Evolutionary conservation across 2,329 filamentous ascomycete genomes (phyloP), one percentile per base, ranked within the genome.

Genomic region (Acrodontium crateriforme): DNA sequence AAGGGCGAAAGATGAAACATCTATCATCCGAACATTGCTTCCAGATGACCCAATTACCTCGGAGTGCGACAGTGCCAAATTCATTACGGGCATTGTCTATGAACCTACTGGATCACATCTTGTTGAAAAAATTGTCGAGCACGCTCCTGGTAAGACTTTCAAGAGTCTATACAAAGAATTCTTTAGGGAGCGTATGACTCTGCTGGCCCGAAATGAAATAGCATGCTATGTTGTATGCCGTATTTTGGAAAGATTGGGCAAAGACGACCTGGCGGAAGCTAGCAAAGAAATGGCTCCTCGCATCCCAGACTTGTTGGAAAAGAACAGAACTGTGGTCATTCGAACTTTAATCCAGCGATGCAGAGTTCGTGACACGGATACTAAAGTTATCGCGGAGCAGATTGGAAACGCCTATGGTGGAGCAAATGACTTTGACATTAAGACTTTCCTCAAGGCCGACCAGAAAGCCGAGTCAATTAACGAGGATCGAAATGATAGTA

Each of bases 61-160:
- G 37, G 71, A 72, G 10, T 71, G 71, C 2, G 79, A 81, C 18
- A 78, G 75, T 26, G 78, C 80, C 3, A 68, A 71, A 10, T 93
- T 95, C 49, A 69, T 95, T 49, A 84, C 80, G 45, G 75, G 79
- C 31, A 70, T 95, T 49, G 64, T 94, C 15, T 95, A 94, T 54
- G 84, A 95, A 47, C 67, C 78, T 2, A 76, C 95, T 28, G 89
- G 89, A 10, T 94, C 87, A 3, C 77, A 87, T 24, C 65, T 98
- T 2, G 65, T 95, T 13, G 89, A 98, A 58, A 82, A 77, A 0
- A 76, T 98, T 37, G 71, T 94, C 38, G 69, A 74, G 15, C 69
- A 78, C 47, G 73, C 77, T 10, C 84, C 89, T 0, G 84, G 81
- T 23, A 93, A 89, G 55, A 59, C 84, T 18, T 98, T 95, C 69